phyloP scores from a whole-genome alignment of 148 eudicot genomes.

The Rhododendron molle region DNA sequence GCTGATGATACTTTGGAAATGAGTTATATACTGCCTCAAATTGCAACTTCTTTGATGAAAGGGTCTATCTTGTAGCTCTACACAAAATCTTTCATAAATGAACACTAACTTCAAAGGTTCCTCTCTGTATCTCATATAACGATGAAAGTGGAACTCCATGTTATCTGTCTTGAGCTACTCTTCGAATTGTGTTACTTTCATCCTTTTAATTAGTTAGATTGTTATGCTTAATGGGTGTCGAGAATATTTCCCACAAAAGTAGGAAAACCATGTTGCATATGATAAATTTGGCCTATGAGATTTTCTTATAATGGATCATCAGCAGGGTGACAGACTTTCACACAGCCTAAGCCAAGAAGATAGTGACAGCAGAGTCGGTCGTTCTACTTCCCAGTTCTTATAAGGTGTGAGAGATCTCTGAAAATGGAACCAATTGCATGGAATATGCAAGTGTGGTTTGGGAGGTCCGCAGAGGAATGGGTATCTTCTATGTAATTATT shows the following conservation, averaged over 20 bases:
- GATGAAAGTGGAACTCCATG: not conserved
- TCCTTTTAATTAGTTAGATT: not conserved
- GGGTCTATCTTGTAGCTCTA: not conserved
- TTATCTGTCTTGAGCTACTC: not conserved
- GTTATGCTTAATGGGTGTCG: not conserved
- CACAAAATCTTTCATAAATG: not conserved
- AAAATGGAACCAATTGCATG: not conserved
- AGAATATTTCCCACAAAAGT: not conserved
- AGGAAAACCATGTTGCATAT: not conserved
- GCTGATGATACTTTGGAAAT: not conserved
- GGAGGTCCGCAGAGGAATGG: not conserved
- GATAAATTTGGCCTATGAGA: not conserved
- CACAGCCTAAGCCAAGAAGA: not conserved
- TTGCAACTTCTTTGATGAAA: not conserved
- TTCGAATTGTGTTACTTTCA: not conserved
- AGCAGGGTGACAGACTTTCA: not conserved
- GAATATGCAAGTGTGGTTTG: not conserved
- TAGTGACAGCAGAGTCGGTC: not conserved
- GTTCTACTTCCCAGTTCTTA: not conserved
- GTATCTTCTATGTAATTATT: not conserved
- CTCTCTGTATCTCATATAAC: not conserved
- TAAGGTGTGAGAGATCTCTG: not conserved
- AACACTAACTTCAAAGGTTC: not conserved
- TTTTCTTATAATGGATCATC: not conserved
- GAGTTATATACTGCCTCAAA: not conserved